phyloP scores from a whole-genome alignment of 306 rosid genomes.

The Prunus mongolica region DNA sequence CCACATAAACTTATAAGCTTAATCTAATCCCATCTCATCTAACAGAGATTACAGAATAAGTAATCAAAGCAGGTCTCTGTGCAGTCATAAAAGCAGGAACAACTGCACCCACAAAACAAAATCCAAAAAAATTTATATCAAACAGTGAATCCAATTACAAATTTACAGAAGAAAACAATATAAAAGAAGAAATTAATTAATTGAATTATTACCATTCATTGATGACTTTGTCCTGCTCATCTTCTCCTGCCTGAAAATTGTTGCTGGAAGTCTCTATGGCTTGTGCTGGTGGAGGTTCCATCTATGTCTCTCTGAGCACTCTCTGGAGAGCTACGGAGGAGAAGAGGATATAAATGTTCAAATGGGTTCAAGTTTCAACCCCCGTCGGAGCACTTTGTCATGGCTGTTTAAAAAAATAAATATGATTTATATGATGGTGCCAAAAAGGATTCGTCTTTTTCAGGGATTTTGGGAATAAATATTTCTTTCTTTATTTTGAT shows the following conservation, averaged over 20 bases:
- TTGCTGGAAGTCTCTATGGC: slow-evolving; percentile 48
- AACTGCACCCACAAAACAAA: slow-evolving; percentile 37
- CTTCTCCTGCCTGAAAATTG: slow-evolving; percentile 22
- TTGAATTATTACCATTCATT: slow-evolving; percentile 42
- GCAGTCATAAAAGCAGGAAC: slow-evolving; percentile 66
- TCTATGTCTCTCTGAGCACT: slow-evolving; percentile 16
- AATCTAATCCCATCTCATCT: not conserved
- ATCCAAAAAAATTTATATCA: not conserved
- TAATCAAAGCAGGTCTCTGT: slow-evolving; percentile 41
- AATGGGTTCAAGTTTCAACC: not conserved
- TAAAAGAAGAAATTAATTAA: not conserved
- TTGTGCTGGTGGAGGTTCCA: slow-evolving; percentile 76
- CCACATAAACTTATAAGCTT: not conserved
- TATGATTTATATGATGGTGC: not conserved
- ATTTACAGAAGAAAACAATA: not conserved
- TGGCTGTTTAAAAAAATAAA: not conserved
- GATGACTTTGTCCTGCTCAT: slow-evolving; percentile 44
- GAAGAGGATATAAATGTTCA: not conserved
- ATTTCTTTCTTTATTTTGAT: not conserved
- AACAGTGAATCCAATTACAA: not conserved
- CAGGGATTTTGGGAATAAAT: not conserved
- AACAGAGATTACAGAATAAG: slow-evolving; percentile 52
- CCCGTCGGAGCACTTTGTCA: not conserved
- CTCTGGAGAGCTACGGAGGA: not conserved
- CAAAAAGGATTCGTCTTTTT: slow-evolving; percentile 8